Base-by-base conservation (phyloP, 441 rosid genomes). In the Arabidopsis hybrid region DNA sequence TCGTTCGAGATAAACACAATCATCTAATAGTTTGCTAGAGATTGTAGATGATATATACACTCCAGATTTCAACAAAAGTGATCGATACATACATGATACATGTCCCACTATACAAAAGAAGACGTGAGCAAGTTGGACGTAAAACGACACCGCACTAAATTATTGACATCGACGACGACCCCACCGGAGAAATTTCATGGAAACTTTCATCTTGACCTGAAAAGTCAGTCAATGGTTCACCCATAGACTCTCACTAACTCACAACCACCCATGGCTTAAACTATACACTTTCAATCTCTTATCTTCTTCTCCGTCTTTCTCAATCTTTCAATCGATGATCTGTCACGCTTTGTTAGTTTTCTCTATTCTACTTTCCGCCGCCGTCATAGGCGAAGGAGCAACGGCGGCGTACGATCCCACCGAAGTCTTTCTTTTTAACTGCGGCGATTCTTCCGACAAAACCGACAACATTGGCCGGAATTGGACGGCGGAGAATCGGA, bases 391-490 rank as follows among this genome's bases (percentile, higher is more conserved):
- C 35, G 9, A 12, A 59, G 58, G 12, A 64, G 42, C 34, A 17
- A 21, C 59, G 38, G 1, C 73, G 18, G 31, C 69, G 2, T 71
- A 50, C 36, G 1, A 26, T 4, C 68, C 76, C 35, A 43, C 63
- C 8, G 73, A 71, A 3, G 11, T 65, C 2, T 34, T 71, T 53
- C 68, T 77, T 58, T 6, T 77, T 69, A 51, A 71, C 73, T 71
- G 73, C 69, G 80, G 80, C 12, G 50, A 13, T 0, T 17, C 29
- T 8, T 56, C 76, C 16, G 26, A 57, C 56, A 0, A 0, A 0
- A 1, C 0, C 3, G 63, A 40, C 34, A 0, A 0, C 0, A 3
- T 1, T 7, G 68, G 51, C 10, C 72, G 80, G 2, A 50, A 1
- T 0, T 77, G 80, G 80, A 57, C 58, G 13, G 1, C 1, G 7